These are phyloP conservation scores for Diacronema lutheri DNA, from an alignment of 78 protist genomes.

Conservation along the genomic window DNA sequence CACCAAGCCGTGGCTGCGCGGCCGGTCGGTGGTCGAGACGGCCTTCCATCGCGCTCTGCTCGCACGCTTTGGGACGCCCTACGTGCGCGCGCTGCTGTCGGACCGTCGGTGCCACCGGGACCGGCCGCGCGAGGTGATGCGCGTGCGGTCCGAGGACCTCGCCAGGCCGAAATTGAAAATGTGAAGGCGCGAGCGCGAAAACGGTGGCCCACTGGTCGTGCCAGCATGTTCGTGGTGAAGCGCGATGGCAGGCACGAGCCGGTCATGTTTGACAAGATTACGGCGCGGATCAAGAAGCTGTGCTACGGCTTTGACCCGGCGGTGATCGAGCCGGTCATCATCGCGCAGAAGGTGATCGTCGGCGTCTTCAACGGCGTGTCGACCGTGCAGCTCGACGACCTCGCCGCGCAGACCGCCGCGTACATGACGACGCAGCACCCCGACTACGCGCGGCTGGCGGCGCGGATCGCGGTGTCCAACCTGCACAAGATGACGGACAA, in stretches of 20 bases:
- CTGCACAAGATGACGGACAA: conserved; percentile 88
- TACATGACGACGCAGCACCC: conserved; percentile 87
- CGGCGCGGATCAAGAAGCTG: conserved; percentile 59
- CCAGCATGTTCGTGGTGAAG: conserved; percentile 43
- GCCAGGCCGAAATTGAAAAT: no score
- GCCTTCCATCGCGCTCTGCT: no score
- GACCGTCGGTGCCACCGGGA: no score
- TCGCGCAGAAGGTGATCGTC: conserved; percentile 18
- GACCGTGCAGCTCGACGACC: conserved; percentile 70
- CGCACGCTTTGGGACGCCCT: no score
- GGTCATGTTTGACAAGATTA: conserved; percentile 59
- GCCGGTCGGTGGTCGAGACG: no score
- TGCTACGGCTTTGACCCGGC: conserved; percentile 40
- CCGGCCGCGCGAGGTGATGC: no score
- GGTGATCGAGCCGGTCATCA: conserved; percentile 21
- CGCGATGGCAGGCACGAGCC: conserved; percentile 45
- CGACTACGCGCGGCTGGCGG: conserved; percentile 94
- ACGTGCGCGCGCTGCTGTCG: no score
- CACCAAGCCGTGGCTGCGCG: no score
- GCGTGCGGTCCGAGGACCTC: no score
- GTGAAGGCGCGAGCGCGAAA: no score
- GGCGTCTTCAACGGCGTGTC: conserved; percentile 61
- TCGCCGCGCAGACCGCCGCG: conserved; percentile 95
- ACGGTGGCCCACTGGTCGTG: no score
- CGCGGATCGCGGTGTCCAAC: conserved; percentile 87